Conservation (phyloP, 106 monocot species). For the Dioscorea zingiberensis region DNA sequence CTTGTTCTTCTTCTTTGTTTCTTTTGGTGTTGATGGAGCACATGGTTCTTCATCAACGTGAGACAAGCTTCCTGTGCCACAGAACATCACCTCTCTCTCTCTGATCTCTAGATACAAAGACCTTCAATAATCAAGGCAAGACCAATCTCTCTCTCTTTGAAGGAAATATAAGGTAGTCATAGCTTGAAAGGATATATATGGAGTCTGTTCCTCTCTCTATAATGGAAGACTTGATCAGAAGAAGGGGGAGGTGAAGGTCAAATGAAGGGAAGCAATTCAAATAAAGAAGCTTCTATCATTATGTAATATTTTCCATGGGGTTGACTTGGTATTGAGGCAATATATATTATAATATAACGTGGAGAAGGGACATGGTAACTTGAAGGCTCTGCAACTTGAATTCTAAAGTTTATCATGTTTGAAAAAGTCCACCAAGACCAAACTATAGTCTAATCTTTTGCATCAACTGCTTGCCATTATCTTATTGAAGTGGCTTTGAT, state of each 20-base stretch:
- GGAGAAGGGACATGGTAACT: background rate
- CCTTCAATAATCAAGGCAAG: no score
- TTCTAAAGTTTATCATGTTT: background rate
- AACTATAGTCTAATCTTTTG: background rate
- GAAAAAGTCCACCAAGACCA: background rate
- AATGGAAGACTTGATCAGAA: background rate
- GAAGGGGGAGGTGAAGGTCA: no score
- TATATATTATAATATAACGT: no score
- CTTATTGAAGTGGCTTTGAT: no score
- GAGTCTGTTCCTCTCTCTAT: no score
- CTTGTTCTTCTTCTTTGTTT: conserved; percentile 25
- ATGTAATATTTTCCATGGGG: background rate
- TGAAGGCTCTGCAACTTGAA: background rate
- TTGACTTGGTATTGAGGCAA: background rate
- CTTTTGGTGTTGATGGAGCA: conserved; percentile 6
- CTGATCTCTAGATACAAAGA: background rate
- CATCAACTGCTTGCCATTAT: no score
- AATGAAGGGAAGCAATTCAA: no score
- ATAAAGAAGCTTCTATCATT: background rate
- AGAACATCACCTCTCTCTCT: conserved; percentile 24
- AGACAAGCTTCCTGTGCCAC: conserved; percentile 46
- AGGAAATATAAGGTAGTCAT: background rate
- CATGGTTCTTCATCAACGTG: conserved; percentile 25
- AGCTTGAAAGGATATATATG: background rate
- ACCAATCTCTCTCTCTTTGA: no score